These are phyloP conservation scores for Leucosporidium scottii DNA, from an alignment of 768 basidiomycete genomes.

Conservation along the genomic window DNA sequence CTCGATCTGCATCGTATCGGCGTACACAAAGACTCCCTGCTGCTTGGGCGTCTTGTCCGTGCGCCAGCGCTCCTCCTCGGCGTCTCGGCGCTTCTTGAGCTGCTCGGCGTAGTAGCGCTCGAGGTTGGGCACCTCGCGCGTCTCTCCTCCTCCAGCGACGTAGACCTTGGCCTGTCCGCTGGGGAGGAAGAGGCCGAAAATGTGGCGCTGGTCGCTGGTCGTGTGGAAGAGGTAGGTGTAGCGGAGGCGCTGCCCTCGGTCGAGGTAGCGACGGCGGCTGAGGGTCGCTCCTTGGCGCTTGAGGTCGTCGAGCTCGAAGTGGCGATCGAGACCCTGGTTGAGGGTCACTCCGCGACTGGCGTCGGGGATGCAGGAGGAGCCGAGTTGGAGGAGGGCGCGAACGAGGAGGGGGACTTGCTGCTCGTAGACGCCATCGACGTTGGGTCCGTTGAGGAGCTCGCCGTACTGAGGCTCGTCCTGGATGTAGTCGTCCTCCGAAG, in stretches of 20 bases:
- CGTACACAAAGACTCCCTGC: conserved; percentile 55
- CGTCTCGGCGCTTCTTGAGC: conserved; percentile 22
- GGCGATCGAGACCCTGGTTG: conserved; percentile 69
- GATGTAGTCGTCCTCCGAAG: conserved; percentile 74
- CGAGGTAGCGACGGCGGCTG: conserved; percentile 59
- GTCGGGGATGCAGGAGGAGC: conserved; percentile 68
- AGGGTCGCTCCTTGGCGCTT: conserved; percentile 55
- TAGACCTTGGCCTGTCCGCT: conserved; percentile 64
- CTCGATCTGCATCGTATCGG: conserved; percentile 45
- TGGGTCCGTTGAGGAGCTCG: conserved; percentile 84
- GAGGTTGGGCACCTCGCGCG: conserved; percentile 74
- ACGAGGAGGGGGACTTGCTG: conserved; percentile 79
- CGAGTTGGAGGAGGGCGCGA: conserved; percentile 73
- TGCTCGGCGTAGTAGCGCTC: conserved; percentile 62
- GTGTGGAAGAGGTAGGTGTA: conserved; percentile 84
- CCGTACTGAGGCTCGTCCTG: conserved; percentile 86
- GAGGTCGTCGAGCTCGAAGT: conserved; percentile 76
- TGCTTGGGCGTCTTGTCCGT: conserved; percentile 50
- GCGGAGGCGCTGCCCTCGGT: conserved; percentile 61
- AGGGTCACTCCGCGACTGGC: conserved; percentile 60
- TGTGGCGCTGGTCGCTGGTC: conserved; percentile 67
- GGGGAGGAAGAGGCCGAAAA: conserved; percentile 81
- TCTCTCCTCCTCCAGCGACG: conserved; percentile 82
- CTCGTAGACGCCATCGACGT: conserved; percentile 91
- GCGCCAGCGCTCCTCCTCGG: conserved; percentile 16